Conservation (phyloP, 1,139 yeast species). For the Yamadazyma kanchanaburiensis region DNA sequence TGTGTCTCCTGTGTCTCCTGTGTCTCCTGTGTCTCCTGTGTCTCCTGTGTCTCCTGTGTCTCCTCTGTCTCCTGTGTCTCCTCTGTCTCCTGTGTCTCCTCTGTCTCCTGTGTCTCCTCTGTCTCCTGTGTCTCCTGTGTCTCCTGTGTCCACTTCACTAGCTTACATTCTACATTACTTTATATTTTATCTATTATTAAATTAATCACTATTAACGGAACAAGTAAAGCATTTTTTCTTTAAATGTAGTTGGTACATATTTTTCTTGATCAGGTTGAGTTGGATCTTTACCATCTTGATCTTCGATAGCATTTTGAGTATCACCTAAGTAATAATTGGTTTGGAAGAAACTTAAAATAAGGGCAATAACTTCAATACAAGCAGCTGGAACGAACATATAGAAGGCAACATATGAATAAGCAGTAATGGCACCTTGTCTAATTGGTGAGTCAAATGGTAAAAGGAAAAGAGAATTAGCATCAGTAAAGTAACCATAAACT, state of each 20-base stretch:
- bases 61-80: no score
- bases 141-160: no score
- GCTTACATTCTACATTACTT: no score
- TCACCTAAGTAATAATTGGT: constrained; percentile 31
- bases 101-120: no score
- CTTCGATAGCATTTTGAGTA: constrained; percentile 27
- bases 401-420: constrained; percentile 22
- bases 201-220: constrained; percentile 8
- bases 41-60: no score
- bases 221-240: constrained; percentile 4
- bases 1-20: no score
- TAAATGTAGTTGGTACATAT: constrained; percentile 2
- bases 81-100: no score
- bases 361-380: constrained; percentile 21
- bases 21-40: no score
- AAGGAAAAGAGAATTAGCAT: constrained; percentile 13
- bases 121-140: no score
- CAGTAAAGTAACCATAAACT: constrained; percentile 15
- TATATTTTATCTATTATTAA: no score
- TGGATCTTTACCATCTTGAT: constrained; percentile 10
- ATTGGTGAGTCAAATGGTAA: constrained; percentile 19
- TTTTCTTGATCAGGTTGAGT: constrained; percentile 6
- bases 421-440: constrained; percentile 25
- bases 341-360: constrained; percentile 25
- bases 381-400: constrained; percentile 21